Evolutionary conservation across 148 eudicot species (phyloP), one percentile per base, ranked within the genome.

Genomic region (Cornus kousa): DNA sequence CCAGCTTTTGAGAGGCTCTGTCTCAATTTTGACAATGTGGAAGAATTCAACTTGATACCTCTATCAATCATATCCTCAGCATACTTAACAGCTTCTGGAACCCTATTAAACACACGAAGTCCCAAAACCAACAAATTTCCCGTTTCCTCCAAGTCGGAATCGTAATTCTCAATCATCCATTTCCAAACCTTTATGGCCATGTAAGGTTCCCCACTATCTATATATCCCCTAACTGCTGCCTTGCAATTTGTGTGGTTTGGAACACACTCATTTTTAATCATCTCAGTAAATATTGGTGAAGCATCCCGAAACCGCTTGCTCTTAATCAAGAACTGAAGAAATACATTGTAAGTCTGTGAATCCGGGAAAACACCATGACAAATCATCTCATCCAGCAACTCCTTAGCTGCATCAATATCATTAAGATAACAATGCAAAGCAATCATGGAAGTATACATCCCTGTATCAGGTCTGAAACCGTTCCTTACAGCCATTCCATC

Each of bases 41-140:
- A 77, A 43, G 95, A 88, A 78, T 74, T 87, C 90, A 92, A 77
- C 87, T 89, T 93, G 80, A 95, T 90, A 75, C 84, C 79, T n/a
- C 91, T 84, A 33, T 89, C 95, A 23, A 90, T 87, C 93, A 95
- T 90, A 82, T 93, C 95, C 69, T 91, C 88, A 14, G 95, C 98
- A 85, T 90, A 91, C 86, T 91, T 92, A 23, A 89, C 92, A 66
- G 95, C 93, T 86, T 95, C 98, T 37, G 88, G 89, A 40, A 95
- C 73, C 83, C 91, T 70, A 43, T 90, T 89, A 70, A 79, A 81
- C 19, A 91, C 92, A 7, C 89, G 83, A 75, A 95, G 92, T 71
- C 88, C 90, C 68, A 74, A 48, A 71, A 95, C 85, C 87, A 95
- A 67, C 71, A 84, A 73, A 77, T 95, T 92, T 67, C 94, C 97